Evolutionary conservation across 2,329 filamentous ascomycete genomes (phyloP).

Genomic region (Tolypocladium guangdongense): DNA sequence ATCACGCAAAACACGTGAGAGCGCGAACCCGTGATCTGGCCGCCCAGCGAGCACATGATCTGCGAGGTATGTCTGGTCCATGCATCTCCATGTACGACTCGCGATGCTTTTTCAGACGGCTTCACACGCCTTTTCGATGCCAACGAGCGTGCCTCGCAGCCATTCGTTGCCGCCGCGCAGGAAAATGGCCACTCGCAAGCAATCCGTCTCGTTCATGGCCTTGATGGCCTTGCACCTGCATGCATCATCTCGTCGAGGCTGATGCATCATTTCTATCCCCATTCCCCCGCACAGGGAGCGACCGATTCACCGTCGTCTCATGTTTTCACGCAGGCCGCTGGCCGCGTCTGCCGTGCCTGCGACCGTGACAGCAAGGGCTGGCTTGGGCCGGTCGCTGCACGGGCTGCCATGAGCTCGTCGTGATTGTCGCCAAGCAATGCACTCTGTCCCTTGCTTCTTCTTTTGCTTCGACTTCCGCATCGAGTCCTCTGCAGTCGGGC

Average conservation of each 20-base stretch:
- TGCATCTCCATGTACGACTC: constrained; percentile 8
- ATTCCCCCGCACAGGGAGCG: not conserved
- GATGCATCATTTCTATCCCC: not conserved
- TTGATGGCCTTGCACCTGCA: not conserved
- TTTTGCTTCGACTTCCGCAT: too few species aligned
- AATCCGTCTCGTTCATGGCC: not conserved
- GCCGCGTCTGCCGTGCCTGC: not conserved
- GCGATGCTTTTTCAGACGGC: constrained; percentile 3
- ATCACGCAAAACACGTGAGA: constrained; percentile 35
- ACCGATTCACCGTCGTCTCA: constrained; percentile 13
- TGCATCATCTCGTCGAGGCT: not conserved
- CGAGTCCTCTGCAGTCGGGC: not conserved
- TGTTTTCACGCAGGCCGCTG: not conserved
- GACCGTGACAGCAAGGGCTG: constrained; percentile 5
- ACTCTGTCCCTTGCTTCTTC: not conserved
- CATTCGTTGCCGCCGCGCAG: not conserved
- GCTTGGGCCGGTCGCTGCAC: not conserved
- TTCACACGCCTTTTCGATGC: not conserved
- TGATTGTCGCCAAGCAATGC: not conserved
- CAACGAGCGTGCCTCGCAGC: not conserved
- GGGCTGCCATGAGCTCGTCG: not conserved
- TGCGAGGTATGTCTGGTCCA: constrained; percentile 28
- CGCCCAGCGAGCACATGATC: constrained; percentile 29
- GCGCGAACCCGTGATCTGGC: constrained; percentile 32
- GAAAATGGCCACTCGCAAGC: not conserved